Evolutionary conservation across 202 grass and related monocot genomes (phyloP).

Genomic region (Eragrostis tef): DNA sequence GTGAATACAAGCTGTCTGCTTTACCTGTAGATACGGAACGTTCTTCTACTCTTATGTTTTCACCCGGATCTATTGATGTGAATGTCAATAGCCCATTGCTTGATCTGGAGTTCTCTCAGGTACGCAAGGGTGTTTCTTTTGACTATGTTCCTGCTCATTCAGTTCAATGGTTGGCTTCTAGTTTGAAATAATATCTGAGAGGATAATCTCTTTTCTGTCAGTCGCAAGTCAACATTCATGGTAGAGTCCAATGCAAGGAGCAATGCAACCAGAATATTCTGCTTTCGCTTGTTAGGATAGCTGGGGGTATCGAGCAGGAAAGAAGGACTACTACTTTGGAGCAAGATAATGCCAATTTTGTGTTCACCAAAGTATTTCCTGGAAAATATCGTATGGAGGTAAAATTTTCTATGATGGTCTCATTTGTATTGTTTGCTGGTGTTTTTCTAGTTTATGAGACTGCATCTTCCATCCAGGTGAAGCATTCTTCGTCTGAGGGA

Average conservation of each 20-base stretch:
- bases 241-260: slow-evolving; percentile 85
- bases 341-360: slow-evolving; percentile 69
- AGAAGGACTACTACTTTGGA: slow-evolving; percentile 61
- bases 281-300: slow-evolving; percentile 78
- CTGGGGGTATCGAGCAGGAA: slow-evolving; percentile 60
- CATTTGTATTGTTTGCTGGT: slow-evolving; percentile 2
- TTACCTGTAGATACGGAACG: slow-evolving; percentile 72
- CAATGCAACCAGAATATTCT: slow-evolving; percentile 71
- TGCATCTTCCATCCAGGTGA: slow-evolving; percentile 57
- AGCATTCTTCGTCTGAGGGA: slow-evolving; percentile 50
- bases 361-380: slow-evolving; percentile 87
- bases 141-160: neutral
- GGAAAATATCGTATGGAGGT: slow-evolving; percentile 94
- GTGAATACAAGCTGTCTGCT: slow-evolving; percentile 76
- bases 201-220: slow-evolving; percentile 48
- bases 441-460: slow-evolving; percentile 20
- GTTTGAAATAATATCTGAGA: slow-evolving; percentile 41
- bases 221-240: slow-evolving; percentile 93
- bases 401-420: slow-evolving; percentile 36
- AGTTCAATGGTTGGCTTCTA: slow-evolving; percentile 10
- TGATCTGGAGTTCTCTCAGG: slow-evolving; percentile 89
- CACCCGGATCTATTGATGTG: slow-evolving; percentile 72
- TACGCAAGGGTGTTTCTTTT: slow-evolving; percentile 44
- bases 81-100: slow-evolving; percentile 80
- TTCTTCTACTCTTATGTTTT: slow-evolving; percentile 76